These are phyloP conservation scores for Trametes villosa DNA, from an alignment of 768 basidiomycete species.

Conservation along the genomic window DNA sequence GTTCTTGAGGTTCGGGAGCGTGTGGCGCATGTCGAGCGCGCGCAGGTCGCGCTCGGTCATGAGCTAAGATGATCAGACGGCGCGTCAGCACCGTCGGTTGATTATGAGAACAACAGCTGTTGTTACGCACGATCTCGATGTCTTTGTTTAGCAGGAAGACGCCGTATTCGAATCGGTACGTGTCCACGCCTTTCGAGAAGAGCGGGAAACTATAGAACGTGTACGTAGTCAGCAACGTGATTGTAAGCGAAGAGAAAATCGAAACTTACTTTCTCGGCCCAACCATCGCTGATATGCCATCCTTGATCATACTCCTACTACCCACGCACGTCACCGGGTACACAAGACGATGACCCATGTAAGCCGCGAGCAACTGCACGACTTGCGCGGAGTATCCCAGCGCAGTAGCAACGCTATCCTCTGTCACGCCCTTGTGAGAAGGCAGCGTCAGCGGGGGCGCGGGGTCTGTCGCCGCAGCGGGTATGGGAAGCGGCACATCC, in stretches of 20 bases:
- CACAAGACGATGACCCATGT: slow-evolving; percentile 73
- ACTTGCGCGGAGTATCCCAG: slow-evolving; percentile 90
- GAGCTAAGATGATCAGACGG: slow-evolving; percentile 52
- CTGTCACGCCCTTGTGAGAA: slow-evolving; percentile 72
- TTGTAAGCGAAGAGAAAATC: not conserved
- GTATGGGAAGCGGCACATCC: slow-evolving; percentile 89
- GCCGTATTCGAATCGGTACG: slow-evolving; percentile 96
- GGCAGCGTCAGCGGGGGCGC: slow-evolving; percentile 78
- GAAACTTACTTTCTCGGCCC: slow-evolving; percentile 86
- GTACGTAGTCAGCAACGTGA: not conserved
- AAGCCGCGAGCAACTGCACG: slow-evolving; percentile 78
- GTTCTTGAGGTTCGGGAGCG: slow-evolving; percentile 95
- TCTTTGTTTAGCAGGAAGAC: slow-evolving; percentile 97
- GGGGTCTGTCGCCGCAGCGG: slow-evolving; percentile 70
- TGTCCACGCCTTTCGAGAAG: slow-evolving; percentile 93
- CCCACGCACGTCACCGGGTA: slow-evolving; percentile 93
- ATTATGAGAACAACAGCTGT: slow-evolving; percentile 29
- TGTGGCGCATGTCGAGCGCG: slow-evolving; percentile 92
- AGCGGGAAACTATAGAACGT: slow-evolving; percentile 78
- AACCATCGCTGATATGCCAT: slow-evolving; percentile 93
- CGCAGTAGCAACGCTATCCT: slow-evolving; percentile 87
- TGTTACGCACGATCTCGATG: slow-evolving; percentile 95
- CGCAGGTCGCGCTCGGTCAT: slow-evolving; percentile 90
- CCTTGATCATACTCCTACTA: slow-evolving; percentile 88
- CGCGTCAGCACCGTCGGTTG: slow-evolving; percentile 23